Base-by-base conservation (phyloP, 495 filamentous ascomycete species). In the Bathelium albidoporum region DNA sequence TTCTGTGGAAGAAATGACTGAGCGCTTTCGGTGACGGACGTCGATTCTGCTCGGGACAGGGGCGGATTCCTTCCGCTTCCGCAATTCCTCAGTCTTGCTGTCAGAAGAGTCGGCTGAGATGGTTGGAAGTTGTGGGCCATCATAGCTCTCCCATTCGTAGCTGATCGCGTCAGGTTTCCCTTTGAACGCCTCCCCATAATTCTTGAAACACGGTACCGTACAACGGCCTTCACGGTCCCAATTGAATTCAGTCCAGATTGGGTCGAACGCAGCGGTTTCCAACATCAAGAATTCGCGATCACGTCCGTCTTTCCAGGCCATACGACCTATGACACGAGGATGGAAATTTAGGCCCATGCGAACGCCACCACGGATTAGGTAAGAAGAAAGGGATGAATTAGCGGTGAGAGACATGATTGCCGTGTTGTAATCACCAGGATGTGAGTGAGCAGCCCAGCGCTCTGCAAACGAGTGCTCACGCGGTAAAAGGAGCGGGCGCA, bases 271-370 rank as follows among this genome's bases (percentile, higher is more conserved):
- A 0, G 79, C 81, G 3, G 80, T 83, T 65, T 84, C 82, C 43
- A 84, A 74, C 81, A 82, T 84, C 2, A 76, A 67, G 36, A 83
- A 75, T 59, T 83, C 81, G 20, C 77, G 72, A 53, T 79, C 79
- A 16, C 79, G 71, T 0, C 76, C 74, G 62, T 84, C 81, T 62
- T 80, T 80, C 77, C 79, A 81, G 9, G 81, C 76, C 81, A 84
- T 84, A 2, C 80, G 72, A 0, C 82, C 82, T 28, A 84, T 73
- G 2, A 83, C 77, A 7, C 79, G 70, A 0, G 82, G 82, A 63
- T 84, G 81, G 70, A 82, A 84, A 60, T 83, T 83, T 53, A 84
- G 71, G 0, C 81, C 82, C 81, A 84, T 84, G 29, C 81, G 74
- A 18, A 83, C 77, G 11, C 81, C 81, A 26, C 81, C 81, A 41